Evolutionary conservation across 2,329 filamentous ascomycete genomes (phyloP).

Genomic region (Aspergillus spinulosporus): DNA sequence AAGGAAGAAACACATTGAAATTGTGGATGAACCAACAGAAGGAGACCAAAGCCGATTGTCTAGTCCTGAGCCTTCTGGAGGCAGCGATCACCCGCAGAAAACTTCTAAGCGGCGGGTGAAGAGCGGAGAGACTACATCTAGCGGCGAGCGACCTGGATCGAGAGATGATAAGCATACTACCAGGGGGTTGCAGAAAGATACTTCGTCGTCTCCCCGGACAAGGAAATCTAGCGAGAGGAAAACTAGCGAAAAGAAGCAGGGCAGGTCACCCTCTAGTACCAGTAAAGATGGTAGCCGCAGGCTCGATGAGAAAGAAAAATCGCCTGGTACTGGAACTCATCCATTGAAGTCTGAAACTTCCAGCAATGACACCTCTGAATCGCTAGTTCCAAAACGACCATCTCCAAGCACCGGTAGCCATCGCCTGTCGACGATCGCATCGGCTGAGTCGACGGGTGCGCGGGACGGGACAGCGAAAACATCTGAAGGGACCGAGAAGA

Average conservation of each 20-base stretch:
- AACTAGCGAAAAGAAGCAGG: constrained; percentile 17
- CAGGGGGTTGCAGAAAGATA: constrained; percentile 13
- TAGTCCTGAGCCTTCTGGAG: constrained; percentile 27
- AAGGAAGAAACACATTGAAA: constrained; percentile 33
- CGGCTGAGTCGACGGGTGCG: too few relatives aligned
- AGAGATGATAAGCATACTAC: constrained; percentile 13
- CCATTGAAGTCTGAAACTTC: constrained; percentile 39
- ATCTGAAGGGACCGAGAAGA: constrained; percentile 30
- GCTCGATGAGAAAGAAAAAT: constrained; percentile 28
- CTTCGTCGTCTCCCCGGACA: constrained; percentile 14
- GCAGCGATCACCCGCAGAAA: constrained; percentile 30
- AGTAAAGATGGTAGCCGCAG: constrained; percentile 18
- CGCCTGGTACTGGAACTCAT: constrained; percentile 31
- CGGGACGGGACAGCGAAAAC: constrained; percentile 21
- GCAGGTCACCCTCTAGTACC: constrained; percentile 17
- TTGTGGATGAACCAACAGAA: constrained; percentile 19
- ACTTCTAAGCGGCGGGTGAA: constrained; percentile 25
- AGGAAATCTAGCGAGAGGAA: constrained; percentile 18
- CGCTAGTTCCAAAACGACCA: too few relatives aligned
- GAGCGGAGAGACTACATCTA: constrained; percentile 22
- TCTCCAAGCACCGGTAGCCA: too few relatives aligned
- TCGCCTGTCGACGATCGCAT: too few relatives aligned
- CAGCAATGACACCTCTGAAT: constrained; percentile 10
- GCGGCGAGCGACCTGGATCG: constrained; percentile 19
- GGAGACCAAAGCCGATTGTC: constrained; percentile 21